Base-by-base conservation (phyloP, 2,329 filamentous ascomycete species). In the Cytospora chrysosperma region DNA sequence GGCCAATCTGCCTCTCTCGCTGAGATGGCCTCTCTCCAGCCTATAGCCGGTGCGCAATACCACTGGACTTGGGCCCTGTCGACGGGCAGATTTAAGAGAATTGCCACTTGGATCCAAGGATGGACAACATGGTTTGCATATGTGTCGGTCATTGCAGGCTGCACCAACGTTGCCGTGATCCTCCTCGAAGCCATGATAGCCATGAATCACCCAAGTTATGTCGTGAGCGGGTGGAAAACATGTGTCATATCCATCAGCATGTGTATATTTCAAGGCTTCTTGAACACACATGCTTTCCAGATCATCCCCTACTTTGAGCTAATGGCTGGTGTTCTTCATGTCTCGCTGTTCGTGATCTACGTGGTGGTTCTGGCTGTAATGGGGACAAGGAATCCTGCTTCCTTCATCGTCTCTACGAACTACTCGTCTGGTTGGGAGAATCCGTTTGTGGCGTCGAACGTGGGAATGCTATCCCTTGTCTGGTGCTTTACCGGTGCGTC, bases 171-270 rank as follows among this genome's bases (percentile, higher is more conserved):
- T n/a, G n/a, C n/a, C n/a, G n/a, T n/a, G n/a, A n/a, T n/a, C n/a
- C n/a, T n/a, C n/a, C n/a, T n/a, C n/a, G n/a, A n/a, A n/a, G n/a
- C n/a, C n/a, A n/a, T n/a, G n/a, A n/a, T 69, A 17, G 28, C 28
- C 28, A 30, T 37, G 13, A 67, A 65, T 40, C 40, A 65, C 37
- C 21, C 50, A 15, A 56, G 21, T n/a, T 67, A 62, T 27, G 54
- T 66, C 21, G 30, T 59, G 9, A 54, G 56, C 21, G 62, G 64
- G 17, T 79, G 75, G 75, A 76, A 78, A 61, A 68, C 74, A 6
- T 76, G 75, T 0, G 62, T 78, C n/a, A 72, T 78, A 19, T 75
- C 78, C 59, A 73, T 73, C 60, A 75, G 74, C 1, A 70, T 77
- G 64, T 70, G 77, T 7, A 67, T 75, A 30, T 63, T 69, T 37